Conservation (phyloP, 202 grass and related monocot species). For the Cymbopogon flexuosus region DNA sequence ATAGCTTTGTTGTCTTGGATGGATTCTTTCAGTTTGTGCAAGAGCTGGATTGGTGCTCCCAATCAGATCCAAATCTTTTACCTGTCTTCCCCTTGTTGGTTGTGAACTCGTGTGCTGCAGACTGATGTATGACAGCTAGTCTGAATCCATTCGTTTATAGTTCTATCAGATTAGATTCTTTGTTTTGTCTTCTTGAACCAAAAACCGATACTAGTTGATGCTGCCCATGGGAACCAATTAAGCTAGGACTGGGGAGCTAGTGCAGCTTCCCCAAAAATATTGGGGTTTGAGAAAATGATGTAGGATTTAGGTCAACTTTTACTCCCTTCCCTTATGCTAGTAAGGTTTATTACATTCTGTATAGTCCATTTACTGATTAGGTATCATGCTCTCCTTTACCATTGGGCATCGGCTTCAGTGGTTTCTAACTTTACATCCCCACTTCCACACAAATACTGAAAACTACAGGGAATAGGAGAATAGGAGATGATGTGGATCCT, state of each 20-base stretch:
- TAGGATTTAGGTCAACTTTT: not conserved
- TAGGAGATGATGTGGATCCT: not conserved
- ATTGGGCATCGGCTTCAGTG: too few species aligned
- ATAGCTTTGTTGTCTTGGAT: not conserved
- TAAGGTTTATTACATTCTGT: conserved; percentile 1
- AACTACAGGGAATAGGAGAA: not conserved
- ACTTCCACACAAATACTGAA: not conserved
- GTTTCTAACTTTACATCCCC: too few species aligned
- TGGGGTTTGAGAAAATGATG: not conserved
- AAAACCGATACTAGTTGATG: not conserved
- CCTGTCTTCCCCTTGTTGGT: not conserved
- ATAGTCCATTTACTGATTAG: not conserved
- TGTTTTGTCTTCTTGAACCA: not conserved
- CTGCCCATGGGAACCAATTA: not conserved
- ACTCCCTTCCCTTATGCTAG: not conserved
- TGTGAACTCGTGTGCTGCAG: not conserved
- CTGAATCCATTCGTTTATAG: not conserved
- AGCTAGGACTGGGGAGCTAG: not conserved
- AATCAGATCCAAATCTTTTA: not conserved
- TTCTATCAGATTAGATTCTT: not conserved
- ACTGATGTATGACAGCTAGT: not conserved
- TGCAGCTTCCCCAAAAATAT: not conserved
- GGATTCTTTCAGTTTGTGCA: not conserved
- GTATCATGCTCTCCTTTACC: too few species aligned
- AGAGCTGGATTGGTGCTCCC: not conserved